Base-by-base conservation (phyloP, 2,329 filamentous ascomycete genomes). In the Colletotrichum higginsianum region DNA sequence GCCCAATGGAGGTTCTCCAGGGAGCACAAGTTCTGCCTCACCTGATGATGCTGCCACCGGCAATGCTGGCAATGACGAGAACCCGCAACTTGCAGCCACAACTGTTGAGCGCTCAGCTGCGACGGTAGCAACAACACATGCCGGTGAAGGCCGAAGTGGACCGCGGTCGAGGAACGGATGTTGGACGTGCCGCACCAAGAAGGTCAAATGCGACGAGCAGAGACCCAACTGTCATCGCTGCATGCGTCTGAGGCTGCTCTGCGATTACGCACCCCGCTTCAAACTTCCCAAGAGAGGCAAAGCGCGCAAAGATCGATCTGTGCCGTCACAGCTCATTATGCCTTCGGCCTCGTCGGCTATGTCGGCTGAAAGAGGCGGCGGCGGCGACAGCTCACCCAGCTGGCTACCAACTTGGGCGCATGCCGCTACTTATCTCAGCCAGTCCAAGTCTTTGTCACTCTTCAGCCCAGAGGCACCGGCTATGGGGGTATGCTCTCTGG, bases 181-280 rank as follows among this genome's bases (percentile, higher is more conserved):
- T 47, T 77, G 75, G 74, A 80, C 78, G 0, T 80, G 78, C 56
- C 76, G 78, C 50, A 71, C 74, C 4, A 80, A 79, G 61, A 80
- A 80, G 67, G 78, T 79, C 35, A 80, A 80, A 44, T 80, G 78
- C 58, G 79, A 80, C 58, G 78, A 80, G 66, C 67, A 56, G 50
- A 68, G 71, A 23, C 78, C 78, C 1, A 73, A 74, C 35, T 80
- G 78, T 53, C 66, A 73, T 38, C 75, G 78, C 47, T 80, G 78
- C 66, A 64, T 70, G 1, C 75, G 78, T 12, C 65, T 80, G 23
- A 71, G 73, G 66, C 75, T 76, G 3, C 65, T 76, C 18, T 80
- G 79, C 73, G 78, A 79, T 40, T 80, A 80, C 57, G 67, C 65
- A 30, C 78, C 79, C 6, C 73, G 76, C 57, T 23, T 65, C 49